Evolutionary conservation across 1,284 basidiomycete genomes (phyloP).

Genomic region (Ceratobasidium sp.): DNA sequence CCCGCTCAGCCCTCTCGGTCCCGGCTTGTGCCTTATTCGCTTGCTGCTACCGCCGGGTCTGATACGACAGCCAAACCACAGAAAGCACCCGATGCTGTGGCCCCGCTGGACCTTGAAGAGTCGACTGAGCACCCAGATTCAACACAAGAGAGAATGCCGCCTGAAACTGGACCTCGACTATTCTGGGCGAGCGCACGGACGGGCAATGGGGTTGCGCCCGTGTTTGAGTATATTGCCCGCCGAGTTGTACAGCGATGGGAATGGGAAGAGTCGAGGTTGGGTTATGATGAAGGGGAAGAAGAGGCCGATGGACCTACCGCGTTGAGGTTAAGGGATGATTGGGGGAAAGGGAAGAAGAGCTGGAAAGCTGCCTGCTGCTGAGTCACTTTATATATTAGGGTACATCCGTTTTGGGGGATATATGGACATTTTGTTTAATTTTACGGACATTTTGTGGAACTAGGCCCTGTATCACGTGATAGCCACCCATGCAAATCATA

Average conservation of each 20-base stretch:
- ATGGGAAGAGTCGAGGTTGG: constrained; percentile 62
- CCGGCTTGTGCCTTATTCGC: constrained; percentile 33
- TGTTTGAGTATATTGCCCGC: constrained; percentile 74
- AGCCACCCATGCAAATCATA: background rate
- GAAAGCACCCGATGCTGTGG: constrained; percentile 49
- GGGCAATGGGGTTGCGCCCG: constrained; percentile 71
- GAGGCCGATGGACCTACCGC: constrained; percentile 26
- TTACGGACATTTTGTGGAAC: too few relatives aligned
- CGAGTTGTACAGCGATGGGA: constrained; percentile 70
- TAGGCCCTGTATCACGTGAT: background rate
- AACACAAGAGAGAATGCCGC: background rate
- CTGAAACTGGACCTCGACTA: constrained; percentile 62
- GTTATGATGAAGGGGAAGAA: constrained; percentile 23
- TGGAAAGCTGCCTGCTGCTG: constrained; percentile 40
- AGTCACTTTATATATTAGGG: background rate
- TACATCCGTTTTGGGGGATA: background rate
- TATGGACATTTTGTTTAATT: constrained; percentile 1
- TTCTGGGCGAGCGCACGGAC: constrained; percentile 81
- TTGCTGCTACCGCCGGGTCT: constrained; percentile 1
- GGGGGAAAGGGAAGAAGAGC: constrained; percentile 22
- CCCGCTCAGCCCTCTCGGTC: constrained; percentile 30
- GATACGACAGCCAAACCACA: constrained; percentile 46
- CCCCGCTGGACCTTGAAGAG: constrained; percentile 48
- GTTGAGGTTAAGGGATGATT: constrained; percentile 32
- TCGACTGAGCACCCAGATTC: constrained; percentile 49